A percentile compares a stretch with the other conserved stretches of the same genome.
Conservation (phyloP, 78 protist species). For the Anaeramoeba ignava region DNA sequence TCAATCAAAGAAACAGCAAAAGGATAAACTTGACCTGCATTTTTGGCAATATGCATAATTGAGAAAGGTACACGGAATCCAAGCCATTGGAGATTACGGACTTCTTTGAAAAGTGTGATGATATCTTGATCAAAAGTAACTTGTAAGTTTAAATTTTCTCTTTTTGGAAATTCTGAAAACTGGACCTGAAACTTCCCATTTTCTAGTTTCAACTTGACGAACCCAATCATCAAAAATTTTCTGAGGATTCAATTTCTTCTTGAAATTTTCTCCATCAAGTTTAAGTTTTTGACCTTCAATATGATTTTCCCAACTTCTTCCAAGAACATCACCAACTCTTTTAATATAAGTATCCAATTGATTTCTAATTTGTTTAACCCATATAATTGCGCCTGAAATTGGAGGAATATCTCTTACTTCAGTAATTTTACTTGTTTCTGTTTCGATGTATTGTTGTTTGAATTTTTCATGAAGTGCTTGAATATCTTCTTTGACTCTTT, state of each 20-base stretch:
- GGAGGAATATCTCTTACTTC: conserved; percentile 4
- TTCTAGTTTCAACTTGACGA: neutral
- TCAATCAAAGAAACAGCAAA: conserved; percentile 52
- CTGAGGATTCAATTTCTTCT: conserved; percentile 23
- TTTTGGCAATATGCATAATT: conserved; percentile 23
- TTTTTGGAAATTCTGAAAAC: neutral
- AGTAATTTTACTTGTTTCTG: neutral
- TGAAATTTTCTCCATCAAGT: conserved; percentile 45
- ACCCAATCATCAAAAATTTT: neutral
- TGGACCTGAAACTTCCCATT: neutral
- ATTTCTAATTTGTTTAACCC: conserved; percentile 75
- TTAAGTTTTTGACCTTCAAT: conserved; percentile 58
- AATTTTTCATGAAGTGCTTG: conserved; percentile 8
- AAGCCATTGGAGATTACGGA: conserved; percentile 7
- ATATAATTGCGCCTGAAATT: conserved; percentile 23
- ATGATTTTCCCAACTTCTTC: conserved; percentile 65
- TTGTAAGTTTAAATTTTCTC: neutral
- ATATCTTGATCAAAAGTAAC: neutral
- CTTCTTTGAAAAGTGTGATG: conserved; percentile 4
- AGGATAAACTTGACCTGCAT: conserved; percentile 52
- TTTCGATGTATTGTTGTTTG: neutral
- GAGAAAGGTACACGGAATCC: neutral
- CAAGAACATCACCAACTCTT: conserved; percentile 76
- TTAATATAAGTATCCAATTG: conserved; percentile 64
- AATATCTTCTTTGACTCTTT: conserved; percentile 1